A percentile compares a stretch with the other conserved stretches of the same genome.
These are phyloP conservation scores for Pythium vanterpoolii DNA, from an alignment of 352 stramenopile species.

Conservation along the genomic window DNA sequence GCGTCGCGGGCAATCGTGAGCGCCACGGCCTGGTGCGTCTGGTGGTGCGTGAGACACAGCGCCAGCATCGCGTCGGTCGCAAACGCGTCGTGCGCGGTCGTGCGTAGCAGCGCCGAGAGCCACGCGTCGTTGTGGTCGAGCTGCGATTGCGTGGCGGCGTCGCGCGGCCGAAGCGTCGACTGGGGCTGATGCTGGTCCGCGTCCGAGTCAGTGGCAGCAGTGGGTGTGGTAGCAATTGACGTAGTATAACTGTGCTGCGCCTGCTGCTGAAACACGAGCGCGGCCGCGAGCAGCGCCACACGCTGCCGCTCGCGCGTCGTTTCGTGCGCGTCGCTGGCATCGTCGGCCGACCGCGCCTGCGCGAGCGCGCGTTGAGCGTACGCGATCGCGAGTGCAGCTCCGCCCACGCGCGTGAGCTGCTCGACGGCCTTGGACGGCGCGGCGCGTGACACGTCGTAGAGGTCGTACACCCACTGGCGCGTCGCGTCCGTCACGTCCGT, in stretches of 20 bases:
- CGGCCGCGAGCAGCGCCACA: slow-evolving; percentile 50
- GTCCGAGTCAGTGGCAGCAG: too few species aligned
- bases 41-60: slow-evolving; percentile 59
- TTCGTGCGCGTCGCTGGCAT: neutral
- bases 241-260: slow-evolving; percentile 36
- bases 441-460: slow-evolving; percentile 70
- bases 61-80: slow-evolving; percentile 59
- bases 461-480: slow-evolving; percentile 63
- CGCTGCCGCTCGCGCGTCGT: slow-evolving; percentile 39
- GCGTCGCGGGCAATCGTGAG: slow-evolving; percentile 47
- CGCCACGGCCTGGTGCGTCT: slow-evolving; percentile 66
- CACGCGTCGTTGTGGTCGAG: slow-evolving; percentile 43
- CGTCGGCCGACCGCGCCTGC: neutral
- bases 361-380: slow-evolving; percentile 11
- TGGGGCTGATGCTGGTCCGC: slow-evolving; percentile 1
- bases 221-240: too few species aligned
- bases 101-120: slow-evolving; percentile 56
- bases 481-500: neutral
- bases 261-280: slow-evolving; percentile 62
- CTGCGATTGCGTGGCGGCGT: slow-evolving; percentile 3
- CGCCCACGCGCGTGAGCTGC: slow-evolving; percentile 59
- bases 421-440: slow-evolving; percentile 64
- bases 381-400: slow-evolving; percentile 29
- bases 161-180: slow-evolving; percentile 18
- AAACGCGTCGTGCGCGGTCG: slow-evolving; percentile 35